Percentiles rank a stretch among this genome's conserved stretches.
Evolutionary conservation across 805 yeast genomes (phyloP).

Genomic region (Cyberlindnera mississippiensis): DNA sequence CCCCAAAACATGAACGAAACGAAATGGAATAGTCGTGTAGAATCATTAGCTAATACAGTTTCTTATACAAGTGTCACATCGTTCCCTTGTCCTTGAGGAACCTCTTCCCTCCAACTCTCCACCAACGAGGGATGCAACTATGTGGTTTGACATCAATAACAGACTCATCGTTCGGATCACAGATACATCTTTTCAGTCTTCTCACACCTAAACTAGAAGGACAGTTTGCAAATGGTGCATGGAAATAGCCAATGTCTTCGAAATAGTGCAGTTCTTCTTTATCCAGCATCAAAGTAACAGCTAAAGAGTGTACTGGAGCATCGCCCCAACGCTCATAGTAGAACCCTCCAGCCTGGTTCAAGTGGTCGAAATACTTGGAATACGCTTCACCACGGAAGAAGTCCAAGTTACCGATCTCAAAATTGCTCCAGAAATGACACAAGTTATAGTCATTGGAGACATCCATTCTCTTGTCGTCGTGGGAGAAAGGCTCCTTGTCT

Average conservation of each 20-base stretch:
- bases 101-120: slow-evolving; percentile 66
- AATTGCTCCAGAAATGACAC: slow-evolving; percentile 88
- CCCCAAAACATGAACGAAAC: neutral
- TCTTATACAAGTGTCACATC: neutral
- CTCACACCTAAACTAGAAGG: slow-evolving; percentile 50
- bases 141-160: slow-evolving; percentile 41
- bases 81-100: slow-evolving; percentile 42
- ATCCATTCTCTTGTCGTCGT: slow-evolving; percentile 31
- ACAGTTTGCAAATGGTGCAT: slow-evolving; percentile 63
- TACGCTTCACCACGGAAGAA: slow-evolving; percentile 69
- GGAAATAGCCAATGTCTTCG: slow-evolving; percentile 78
- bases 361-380: slow-evolving; percentile 52
- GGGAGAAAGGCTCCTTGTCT: slow-evolving; percentile 41
- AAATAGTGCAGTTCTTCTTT: slow-evolving; percentile 67
- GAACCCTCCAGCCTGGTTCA: slow-evolving; percentile 71
- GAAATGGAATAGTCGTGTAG: neutral
- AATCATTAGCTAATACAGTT: slow-evolving; percentile 1
- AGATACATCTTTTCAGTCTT: slow-evolving; percentile 55
- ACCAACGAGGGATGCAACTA: slow-evolving; percentile 73
- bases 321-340: slow-evolving; percentile 94
- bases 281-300: slow-evolving; percentile 54
- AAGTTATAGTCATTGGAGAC: slow-evolving; percentile 55
- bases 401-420: slow-evolving; percentile 69
- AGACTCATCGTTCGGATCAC: slow-evolving; percentile 44
- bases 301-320: slow-evolving; percentile 85